Percentiles rank a stretch among this genome's conserved stretches.
Evolutionary conservation across 371 early-diverging fungal species (phyloP).

Genomic region (Rhizomucor miehei): DNA sequence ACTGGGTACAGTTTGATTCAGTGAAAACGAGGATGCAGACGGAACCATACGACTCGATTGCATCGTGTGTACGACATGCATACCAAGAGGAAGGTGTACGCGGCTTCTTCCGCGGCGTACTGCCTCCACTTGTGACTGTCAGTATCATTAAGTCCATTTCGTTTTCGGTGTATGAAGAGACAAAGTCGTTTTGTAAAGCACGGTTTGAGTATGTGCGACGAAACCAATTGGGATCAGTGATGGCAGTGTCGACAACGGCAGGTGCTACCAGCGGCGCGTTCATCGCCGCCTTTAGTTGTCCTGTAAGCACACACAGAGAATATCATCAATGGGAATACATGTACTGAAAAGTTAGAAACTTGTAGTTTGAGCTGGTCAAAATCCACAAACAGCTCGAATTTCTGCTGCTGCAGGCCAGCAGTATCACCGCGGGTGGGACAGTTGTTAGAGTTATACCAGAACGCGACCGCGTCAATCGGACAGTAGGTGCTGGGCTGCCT

Average conservation of each 20-base stretch:
- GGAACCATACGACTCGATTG: conserved; percentile 66
- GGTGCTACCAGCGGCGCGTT: conserved; percentile 67
- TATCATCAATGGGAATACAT: not conserved
- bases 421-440: conserved; percentile 45
- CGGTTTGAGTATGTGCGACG: conserved; percentile 21
- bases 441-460: conserved; percentile 25
- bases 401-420: conserved; percentile 54
- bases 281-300: conserved; percentile 69
- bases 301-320: conserved; percentile 24
- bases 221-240: conserved; percentile 39
- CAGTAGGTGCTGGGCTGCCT: conserved; percentile 35
- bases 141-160: conserved; percentile 74
- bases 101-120: conserved; percentile 73
- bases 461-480: conserved; percentile 16
- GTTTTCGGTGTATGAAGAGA: conserved; percentile 73
- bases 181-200: conserved; percentile 30
- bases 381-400: conserved; percentile 76
- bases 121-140: conserved; percentile 76
- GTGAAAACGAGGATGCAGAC: conserved; percentile 84
- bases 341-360: not conserved
- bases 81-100: conserved; percentile 68
- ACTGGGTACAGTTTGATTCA: conserved; percentile 59
- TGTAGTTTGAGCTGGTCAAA: conserved; percentile 70
- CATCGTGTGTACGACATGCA: conserved; percentile 63
- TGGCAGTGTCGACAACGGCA: conserved; percentile 53